These are phyloP conservation scores for Favolaschia claudopus DNA, from an alignment of 768 basidiomycete genomes.

Conservation along the genomic window DNA sequence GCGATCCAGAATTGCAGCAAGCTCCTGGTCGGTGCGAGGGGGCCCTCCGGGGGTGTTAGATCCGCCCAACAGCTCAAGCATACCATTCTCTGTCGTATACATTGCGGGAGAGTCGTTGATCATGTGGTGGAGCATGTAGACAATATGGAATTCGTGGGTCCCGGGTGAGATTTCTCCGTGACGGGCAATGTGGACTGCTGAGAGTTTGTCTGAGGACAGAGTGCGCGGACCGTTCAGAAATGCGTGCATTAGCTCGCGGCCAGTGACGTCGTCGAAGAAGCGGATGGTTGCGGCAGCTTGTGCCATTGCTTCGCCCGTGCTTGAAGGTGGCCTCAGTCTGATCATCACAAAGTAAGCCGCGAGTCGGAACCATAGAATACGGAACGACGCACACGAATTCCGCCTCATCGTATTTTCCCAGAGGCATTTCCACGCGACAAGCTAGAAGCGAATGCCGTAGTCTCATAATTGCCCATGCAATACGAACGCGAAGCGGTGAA, in stretches of 20 bases:
- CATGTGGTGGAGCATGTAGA: neutral
- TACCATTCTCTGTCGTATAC: neutral
- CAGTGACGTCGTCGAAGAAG: neutral
- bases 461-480: conserved; percentile 60
- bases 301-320: conserved; percentile 38
- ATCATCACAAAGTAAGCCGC: neutral
- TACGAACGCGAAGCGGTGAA: conserved; percentile 43
- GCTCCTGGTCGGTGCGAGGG: conserved; percentile 1
- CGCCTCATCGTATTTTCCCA: conserved; percentile 47
- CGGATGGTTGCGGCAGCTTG: neutral
- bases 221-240: conserved; percentile 1
- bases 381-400: conserved; percentile 51
- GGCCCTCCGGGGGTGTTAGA: neutral
- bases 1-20: neutral
- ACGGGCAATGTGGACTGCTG: neutral
- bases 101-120: conserved; percentile 7
- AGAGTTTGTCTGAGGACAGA: neutral
- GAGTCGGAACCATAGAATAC: neutral
- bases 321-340: conserved; percentile 48
- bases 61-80: conserved; percentile 9
- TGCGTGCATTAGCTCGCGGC: neutral
- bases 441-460: conserved; percentile 59
- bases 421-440: conserved; percentile 45
- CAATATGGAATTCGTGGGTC: neutral
- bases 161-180: neutral